A percentile compares a stretch with the other conserved stretches of the same genome.
phyloP scores from a whole-genome alignment of 2,329 filamentous ascomycete genomes.

The Graphilbum fragrans region DNA sequence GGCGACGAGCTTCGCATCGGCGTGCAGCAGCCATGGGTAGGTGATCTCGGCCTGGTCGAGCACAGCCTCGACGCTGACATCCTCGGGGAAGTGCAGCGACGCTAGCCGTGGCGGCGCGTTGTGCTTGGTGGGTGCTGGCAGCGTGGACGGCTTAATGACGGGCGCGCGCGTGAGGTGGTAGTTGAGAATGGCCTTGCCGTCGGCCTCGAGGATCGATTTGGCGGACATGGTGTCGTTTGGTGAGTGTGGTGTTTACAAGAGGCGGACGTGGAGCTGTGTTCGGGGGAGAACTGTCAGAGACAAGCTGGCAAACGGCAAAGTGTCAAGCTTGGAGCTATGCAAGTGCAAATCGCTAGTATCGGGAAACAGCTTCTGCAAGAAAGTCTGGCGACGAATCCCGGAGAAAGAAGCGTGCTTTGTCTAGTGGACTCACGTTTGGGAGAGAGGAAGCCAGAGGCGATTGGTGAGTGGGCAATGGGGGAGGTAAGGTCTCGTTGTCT shows the following conservation, averaged over 20 bases:
- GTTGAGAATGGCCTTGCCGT: slow-evolving; percentile 99
- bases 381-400: too few species aligned
- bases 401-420: neutral
- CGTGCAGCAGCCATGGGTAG: slow-evolving; percentile 86
- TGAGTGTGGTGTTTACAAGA: neutral
- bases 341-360: neutral
- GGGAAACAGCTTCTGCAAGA: neutral
- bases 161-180: slow-evolving; percentile 98
- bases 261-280: too few species aligned
- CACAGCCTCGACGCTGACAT: slow-evolving; percentile 68
- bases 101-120: slow-evolving; percentile 87
- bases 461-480: too few species aligned
- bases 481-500: neutral
- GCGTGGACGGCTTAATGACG: slow-evolving; percentile 95
- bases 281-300: too few species aligned
- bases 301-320: too few species aligned
- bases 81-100: slow-evolving; percentile 84
- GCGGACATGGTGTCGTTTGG: slow-evolving; percentile 54
- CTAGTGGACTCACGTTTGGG: neutral
- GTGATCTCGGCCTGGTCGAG: slow-evolving; percentile 92
- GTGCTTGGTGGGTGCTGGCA: slow-evolving; percentile 73
- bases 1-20: slow-evolving; percentile 85
- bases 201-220: slow-evolving; percentile 96
- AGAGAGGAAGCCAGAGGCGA: neutral
- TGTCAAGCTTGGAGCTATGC: too few species aligned